Base-by-base conservation (phyloP, 768 basidiomycete genomes). In the Exidia glandulosa region DNA sequence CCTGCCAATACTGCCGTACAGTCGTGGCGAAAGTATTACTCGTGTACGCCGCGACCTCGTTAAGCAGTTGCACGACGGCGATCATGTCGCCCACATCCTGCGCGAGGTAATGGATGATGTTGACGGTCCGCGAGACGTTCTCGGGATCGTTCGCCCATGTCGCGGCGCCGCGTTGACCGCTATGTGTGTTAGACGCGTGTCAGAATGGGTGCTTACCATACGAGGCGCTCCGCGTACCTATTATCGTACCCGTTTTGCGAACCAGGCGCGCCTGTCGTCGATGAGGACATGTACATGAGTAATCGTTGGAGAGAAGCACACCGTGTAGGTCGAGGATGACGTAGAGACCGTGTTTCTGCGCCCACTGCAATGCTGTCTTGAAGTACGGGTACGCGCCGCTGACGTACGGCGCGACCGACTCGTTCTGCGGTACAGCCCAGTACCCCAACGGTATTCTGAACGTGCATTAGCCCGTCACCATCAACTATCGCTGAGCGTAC, bases 381-480 rank as follows among this genome's bases (percentile, higher is more conserved):
- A 89, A 76, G 69, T 86, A 86, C 2, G 83, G 77, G 72, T 85
- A 87, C 32, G 85, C 86, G 9, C 86, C 86, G 0, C 82, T 68
- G 52, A 78, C 75, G 67, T 81, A 87, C 0, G 85, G 85, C 2
- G 73, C 67, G 14, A 76, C 73, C 19, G 77, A 79, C 25, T 76
- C 29, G 16, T 48, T 32, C 62, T 63, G 56, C 0, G 86, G 86
- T n/a, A 88, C 79, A n/a, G 85, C 85, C 87, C 87, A 89, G 68
- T 84, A 89, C 9, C 86, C 86, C 5, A 87, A 61, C 4, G 86
- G 86, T 66, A 89, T 84, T 32, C 86, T 87, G 60, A 33, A 37
- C 13, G 36, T 27, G 13, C 36, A 37, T 54, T 33, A 45, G 25
- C 31, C 30, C 30, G 13, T 31, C n/a, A 41, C 14, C 29, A 25